A percentile compares a stretch with the other conserved stretches of the same genome.
phyloP scores from a whole-genome alignment of 2,329 filamentous ascomycete species.

The Pestalotiopsis sp. region DNA sequence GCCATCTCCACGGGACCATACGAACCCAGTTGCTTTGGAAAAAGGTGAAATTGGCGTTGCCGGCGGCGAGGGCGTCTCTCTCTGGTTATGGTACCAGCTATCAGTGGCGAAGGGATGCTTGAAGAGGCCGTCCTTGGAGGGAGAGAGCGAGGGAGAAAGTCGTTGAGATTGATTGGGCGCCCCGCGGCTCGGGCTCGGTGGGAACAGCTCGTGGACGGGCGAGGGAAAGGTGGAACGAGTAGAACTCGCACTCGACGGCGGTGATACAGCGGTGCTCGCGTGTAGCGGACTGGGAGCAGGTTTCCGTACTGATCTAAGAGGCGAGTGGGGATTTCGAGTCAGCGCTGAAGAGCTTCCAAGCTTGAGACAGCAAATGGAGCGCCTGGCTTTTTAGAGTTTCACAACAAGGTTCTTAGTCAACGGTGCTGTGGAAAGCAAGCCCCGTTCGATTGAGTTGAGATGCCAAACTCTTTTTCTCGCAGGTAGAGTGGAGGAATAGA shows the following conservation, averaged over 20 bases:
- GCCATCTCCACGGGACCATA: conserved; percentile 9
- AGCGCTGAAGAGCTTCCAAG: conserved; percentile 21
- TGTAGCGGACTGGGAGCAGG: conserved; percentile 53
- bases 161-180: conserved; percentile 15
- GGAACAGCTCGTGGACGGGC: conserved; percentile 26
- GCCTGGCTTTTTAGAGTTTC: conserved; percentile 23
- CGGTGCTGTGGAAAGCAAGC: conserved; percentile 6
- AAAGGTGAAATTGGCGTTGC: conserved; percentile 24
- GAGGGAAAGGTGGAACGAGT: conserved; percentile 38
- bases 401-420: conserved; percentile 12
- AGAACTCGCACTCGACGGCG: conserved; percentile 45
- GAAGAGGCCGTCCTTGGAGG: conserved; percentile 12
- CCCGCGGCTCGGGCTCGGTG: conserved; percentile 26
- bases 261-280: conserved; percentile 44
- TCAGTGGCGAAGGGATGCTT: conserved; percentile 15
- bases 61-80: conserved; percentile 24
- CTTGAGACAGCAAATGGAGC: conserved; percentile 1
- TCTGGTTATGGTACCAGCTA: conserved; percentile 14
- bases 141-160: conserved; percentile 12
- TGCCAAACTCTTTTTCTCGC: neutral
- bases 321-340: conserved; percentile 31
- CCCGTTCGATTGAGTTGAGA: conserved; percentile 2
- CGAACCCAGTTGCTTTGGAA: conserved; percentile 22
- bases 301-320: conserved; percentile 49
- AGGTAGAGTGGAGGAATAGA: neutral